These are phyloP conservation scores for Ceratocystis albifundus DNA, from an alignment of 2,329 filamentous ascomycete genomes.

Conservation along the genomic window DNA sequence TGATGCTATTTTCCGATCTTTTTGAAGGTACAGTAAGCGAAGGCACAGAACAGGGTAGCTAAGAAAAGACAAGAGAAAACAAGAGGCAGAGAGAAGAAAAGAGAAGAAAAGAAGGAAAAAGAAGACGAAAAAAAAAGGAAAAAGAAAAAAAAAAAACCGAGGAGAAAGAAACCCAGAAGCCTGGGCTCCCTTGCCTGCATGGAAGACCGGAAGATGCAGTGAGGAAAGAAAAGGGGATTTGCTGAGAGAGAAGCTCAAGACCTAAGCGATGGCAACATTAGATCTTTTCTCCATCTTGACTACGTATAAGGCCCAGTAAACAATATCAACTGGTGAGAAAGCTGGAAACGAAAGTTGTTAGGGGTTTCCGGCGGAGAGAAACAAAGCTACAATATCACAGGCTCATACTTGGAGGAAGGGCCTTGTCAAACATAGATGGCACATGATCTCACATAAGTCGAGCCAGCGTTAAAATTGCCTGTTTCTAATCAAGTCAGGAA, in stretches of 20 bases:
- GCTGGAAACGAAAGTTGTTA: neutral
- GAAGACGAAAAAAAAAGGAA: neutral
- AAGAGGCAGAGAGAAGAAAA: neutral
- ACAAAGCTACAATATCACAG: neutral
- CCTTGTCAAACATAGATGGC: conserved; percentile 4
- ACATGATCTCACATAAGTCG: neutral
- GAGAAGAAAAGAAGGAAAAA: neutral
- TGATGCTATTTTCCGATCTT: neutral
- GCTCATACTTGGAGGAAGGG: neutral
- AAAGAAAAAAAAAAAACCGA: neutral
- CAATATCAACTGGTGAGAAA: neutral
- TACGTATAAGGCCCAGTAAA: neutral
- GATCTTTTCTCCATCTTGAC: neutral
- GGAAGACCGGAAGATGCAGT: neutral
- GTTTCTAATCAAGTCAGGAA: neutral
- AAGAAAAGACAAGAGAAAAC: neutral
- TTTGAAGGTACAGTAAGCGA: neutral
- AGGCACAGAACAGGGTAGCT: neutral
- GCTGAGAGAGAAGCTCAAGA: neutral
- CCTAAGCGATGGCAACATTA: neutral
- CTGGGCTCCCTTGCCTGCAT: neutral
- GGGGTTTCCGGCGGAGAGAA: neutral
- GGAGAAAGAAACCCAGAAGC: neutral
- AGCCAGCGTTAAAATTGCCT: neutral
- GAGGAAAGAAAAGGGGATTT: neutral